Evolutionary conservation across 306 rosid species (phyloP), one percentile per base, ranked within the genome.

Genomic region (Corylus avellana): DNA sequence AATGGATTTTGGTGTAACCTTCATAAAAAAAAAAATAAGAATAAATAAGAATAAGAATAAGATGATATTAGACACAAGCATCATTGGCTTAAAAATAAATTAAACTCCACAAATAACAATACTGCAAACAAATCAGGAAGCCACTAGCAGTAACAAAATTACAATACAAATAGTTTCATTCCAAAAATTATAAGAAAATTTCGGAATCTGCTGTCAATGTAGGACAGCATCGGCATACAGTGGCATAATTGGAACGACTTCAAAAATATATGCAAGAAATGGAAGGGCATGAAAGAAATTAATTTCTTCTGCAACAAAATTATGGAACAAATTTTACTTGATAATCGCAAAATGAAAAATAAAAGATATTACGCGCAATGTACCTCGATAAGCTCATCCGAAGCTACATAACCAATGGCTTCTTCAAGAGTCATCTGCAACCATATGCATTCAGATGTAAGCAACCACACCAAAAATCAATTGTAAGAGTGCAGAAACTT

Each of bases 371-470:
- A 75, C 17, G 37, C 77, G n/a, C 74, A 58, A 81, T 71, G 35
- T 80, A 93, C 99, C 96, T 93, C 99, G 18, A 95, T 95, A 72
- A 95, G 97, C 83, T 93, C 99, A 75, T 95, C 99, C 0, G 99
- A 90, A 59, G 97, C 99, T 39, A 95, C 99, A 75, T 95, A 95
- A 2, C 98, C 98, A 59, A 95, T 95, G 66, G 97, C 99, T 88
- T 95, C 99, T 89, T 95, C 99, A 56, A 95, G 98, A 20, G 91
- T 90, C 86, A 95, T 86, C 99, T 95, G 93, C 94, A 85, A 35
- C 72, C 76, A 84, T 27, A 88, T 70, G 74, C 58, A 72, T 80
- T 56, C 76, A 81, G 66, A 81, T 70, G 55, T 81, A 47, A 82
- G 83, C 18, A 72, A 73, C 37, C 57, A 70, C 49, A 16, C n/a